These are phyloP conservation scores for Tubosaeta sp. DNA, from an alignment of 768 basidiomycete species.

Conservation along the genomic window DNA sequence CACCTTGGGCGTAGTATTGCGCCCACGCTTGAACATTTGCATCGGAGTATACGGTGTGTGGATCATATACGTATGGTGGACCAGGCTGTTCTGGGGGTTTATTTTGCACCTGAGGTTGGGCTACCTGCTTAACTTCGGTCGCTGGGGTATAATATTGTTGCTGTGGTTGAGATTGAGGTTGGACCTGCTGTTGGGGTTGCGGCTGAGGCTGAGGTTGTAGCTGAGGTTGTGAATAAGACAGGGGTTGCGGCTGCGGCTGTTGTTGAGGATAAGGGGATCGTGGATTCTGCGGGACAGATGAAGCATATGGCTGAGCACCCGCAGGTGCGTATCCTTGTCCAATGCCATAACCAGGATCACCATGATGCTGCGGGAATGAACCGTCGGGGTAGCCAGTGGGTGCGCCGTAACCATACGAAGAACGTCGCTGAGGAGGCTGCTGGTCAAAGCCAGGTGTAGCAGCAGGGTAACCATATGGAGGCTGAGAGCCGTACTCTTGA, in stretches of 20 bases:
- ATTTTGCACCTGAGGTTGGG: slow-evolving; percentile 11
- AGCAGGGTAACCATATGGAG: slow-evolving; percentile 44
- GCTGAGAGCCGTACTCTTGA: slow-evolving; percentile 35
- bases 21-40: slow-evolving; percentile 86
- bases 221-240: slow-evolving; percentile 35
- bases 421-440: slow-evolving; percentile 31
- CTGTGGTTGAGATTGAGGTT: slow-evolving; percentile 29
- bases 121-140: slow-evolving; percentile 5
- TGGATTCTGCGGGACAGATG: slow-evolving; percentile 23
- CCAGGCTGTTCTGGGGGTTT: slow-evolving; percentile 28
- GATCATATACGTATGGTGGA: slow-evolving; percentile 57
- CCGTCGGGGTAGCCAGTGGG: slow-evolving; percentile 24
- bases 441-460: slow-evolving; percentile 39
- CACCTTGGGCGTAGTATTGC: slow-evolving; percentile 78
- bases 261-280: slow-evolving; percentile 32
- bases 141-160: slow-evolving; percentile 14
- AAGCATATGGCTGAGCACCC: slow-evolving; percentile 20
- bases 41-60: slow-evolving; percentile 65
- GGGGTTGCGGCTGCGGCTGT: slow-evolving; percentile 21
- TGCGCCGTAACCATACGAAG: slow-evolving; percentile 23
- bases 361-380: slow-evolving; percentile 25
- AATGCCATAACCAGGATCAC: slow-evolving; percentile 19
- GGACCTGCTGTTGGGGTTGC: slow-evolving; percentile 29
- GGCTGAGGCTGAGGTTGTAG: slow-evolving; percentile 30
- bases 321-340: slow-evolving; percentile 21